Evolutionary conservation across 2,329 filamentous ascomycete species (phyloP).

Genomic region (Fusarium armeniacum): DNA sequence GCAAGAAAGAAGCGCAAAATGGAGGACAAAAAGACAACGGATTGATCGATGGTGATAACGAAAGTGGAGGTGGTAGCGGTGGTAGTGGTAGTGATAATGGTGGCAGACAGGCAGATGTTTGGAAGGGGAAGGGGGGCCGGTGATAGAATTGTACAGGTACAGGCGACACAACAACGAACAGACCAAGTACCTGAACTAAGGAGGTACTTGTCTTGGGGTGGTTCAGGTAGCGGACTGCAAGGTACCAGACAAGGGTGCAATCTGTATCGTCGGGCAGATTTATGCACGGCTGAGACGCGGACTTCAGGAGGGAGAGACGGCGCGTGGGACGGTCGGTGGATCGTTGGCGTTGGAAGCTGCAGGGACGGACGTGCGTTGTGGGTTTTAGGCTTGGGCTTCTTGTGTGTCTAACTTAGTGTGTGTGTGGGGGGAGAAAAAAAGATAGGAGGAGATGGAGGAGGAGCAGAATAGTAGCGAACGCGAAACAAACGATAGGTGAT

Average conservation of each 20-base stretch:
- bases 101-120: conserved; percentile 38
- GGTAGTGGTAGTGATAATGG: conserved; percentile 28
- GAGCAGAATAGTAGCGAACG: conserved; percentile 24
- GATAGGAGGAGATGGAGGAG: conserved; percentile 5
- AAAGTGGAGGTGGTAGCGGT: conserved; percentile 41
- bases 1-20: conserved; percentile 39
- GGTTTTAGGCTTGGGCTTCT: conserved; percentile 20
- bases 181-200: conserved; percentile 37
- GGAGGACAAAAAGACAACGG: conserved; percentile 39
- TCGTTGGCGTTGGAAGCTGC: conserved; percentile 44
- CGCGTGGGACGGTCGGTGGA: conserved; percentile 51
- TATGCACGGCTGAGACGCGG: conserved; percentile 53
- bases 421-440: conserved; percentile 28
- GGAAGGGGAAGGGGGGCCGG: conserved; percentile 41
- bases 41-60: conserved; percentile 44
- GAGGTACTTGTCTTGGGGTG: conserved; percentile 33
- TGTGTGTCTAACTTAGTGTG: conserved; percentile 13
- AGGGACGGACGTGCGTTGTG: conserved; percentile 46
- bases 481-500: conserved; percentile 38
- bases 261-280: conserved; percentile 43
- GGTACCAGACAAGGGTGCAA: conserved; percentile 40
- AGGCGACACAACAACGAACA: conserved; percentile 33
- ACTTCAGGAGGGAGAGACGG: conserved; percentile 51
- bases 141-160: conserved; percentile 45
- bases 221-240: conserved; percentile 36